Conservation (phyloP, 768 basidiomycete genomes). For the Phylloporus arenicola region DNA sequence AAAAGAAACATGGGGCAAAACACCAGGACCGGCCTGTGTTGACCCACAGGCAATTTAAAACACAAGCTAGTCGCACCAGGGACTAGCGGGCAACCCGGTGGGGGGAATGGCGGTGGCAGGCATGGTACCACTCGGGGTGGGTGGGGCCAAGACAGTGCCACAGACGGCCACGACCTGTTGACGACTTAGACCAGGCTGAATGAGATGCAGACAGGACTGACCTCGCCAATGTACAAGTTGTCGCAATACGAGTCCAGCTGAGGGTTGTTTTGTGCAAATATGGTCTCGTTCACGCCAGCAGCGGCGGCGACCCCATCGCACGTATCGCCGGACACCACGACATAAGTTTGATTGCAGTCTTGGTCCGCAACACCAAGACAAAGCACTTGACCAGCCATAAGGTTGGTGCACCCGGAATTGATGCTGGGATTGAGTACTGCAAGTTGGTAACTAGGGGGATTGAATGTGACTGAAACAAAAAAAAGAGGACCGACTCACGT, state of each 20-base stretch:
- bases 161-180: conserved; percentile 52
- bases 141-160: conserved; percentile 37
- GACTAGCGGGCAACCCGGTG: conserved; percentile 33
- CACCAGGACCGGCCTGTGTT: conserved; percentile 25
- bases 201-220: conserved; percentile 26
- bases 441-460: conserved; percentile 60
- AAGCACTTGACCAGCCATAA: conserved; percentile 42
- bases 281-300: conserved; percentile 44
- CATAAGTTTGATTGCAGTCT: conserved; percentile 61
- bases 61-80: conserved; percentile 42
- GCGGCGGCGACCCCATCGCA: conserved; percentile 47
- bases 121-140: conserved; percentile 34
- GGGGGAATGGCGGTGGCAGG: conserved; percentile 29
- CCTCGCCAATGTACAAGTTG: conserved; percentile 77
- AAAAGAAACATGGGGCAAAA: conserved; percentile 3
- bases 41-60: not conserved
- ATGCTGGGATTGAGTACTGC: conserved; percentile 49
- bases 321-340: conserved; percentile 49
- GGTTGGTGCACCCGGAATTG: conserved; percentile 54
- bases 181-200: not conserved
- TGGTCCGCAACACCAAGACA: conserved; percentile 57
- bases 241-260: conserved; percentile 51
- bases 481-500: conserved; percentile 43
- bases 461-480: not conserved
- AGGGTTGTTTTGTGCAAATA: conserved; percentile 68